Evolutionary conservation across 441 rosid genomes (phyloP), one percentile per base, ranked within the genome.

Genomic region (Bocquillonia castaneifolia): DNA sequence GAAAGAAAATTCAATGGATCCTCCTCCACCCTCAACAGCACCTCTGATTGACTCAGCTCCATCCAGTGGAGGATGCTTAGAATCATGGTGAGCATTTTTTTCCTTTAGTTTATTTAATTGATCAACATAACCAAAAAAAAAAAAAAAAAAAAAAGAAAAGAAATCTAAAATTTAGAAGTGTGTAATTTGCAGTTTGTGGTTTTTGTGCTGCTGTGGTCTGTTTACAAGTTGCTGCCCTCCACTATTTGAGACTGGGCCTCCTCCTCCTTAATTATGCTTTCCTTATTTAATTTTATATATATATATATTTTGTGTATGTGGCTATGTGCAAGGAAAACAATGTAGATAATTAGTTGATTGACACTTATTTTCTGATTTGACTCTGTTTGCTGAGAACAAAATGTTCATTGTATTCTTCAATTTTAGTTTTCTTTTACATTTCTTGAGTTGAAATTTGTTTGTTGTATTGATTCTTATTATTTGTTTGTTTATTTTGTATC

Each of bases 171-270:
- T 8, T 20, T 45, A 63, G 69, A 56, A 39, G 5, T 47, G 14
- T 10, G 23, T n/a, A 29, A 59, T 50, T 40, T 57, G 78, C 82
- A 86, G 91, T 61, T 42, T 78, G 70, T 84, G 91, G 88, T 51
- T 77, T 57, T 70, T 86, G 58, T 78, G 88, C 74, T 86, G 87
- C 71, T 83, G 88, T 44, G 91, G 91, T 4, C 61, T 84, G 53
- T 77, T 70, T 40, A 39, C 72, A 59, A 71, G 81, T 78, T 86
- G 86, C 76, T 86, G 80, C 67, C 85, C 84, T 36, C 88, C 88
- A 28, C 74, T 86, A 31, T 84, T 84, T 61, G 84, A 80, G 55
- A 77, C 83, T 3, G 81, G 69, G 59, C 73, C 80, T 39, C 83
- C 91, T 2, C 82, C 77, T 65, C 83, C 77, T 1, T 82, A 55